Conservation (phyloP, 805 yeast species). For the Tetrapisispora arboricola region DNA sequence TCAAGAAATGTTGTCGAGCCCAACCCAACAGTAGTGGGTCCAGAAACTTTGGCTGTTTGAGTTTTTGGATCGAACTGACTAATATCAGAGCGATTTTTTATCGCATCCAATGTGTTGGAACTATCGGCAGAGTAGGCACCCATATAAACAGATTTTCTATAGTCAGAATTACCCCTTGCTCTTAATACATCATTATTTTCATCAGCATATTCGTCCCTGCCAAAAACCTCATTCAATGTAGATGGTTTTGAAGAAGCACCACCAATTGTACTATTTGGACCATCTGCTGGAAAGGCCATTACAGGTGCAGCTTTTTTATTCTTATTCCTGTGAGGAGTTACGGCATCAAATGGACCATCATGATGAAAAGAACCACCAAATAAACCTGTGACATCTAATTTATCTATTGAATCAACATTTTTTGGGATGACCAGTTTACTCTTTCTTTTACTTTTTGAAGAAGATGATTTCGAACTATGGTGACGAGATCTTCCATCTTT, state of each 20-base stretch:
- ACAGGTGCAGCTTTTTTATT: constrained; percentile 80
- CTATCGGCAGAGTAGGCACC: constrained; percentile 3
- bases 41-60: constrained; percentile 70
- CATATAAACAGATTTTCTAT: constrained; percentile 4
- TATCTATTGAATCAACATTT: constrained; percentile 88
- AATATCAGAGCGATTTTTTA: constrained; percentile 39
- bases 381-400: constrained; percentile 90
- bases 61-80: constrained; percentile 61
- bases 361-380: constrained; percentile 96
- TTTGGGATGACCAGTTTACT: constrained; percentile 40
- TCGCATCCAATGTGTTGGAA: constrained; percentile 29
- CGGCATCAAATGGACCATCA: constrained; percentile 98
- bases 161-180: constrained; percentile 2
- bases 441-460: constrained; percentile 44
- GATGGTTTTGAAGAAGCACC: constrained; percentile 41
- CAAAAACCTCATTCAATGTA: constrained; percentile 67
- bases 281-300: constrained; percentile 89
- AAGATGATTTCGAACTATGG: constrained; percentile 8
- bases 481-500: constrained; percentile 12
- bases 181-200: constrained; percentile 37
- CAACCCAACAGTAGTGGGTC: constrained; percentile 74
- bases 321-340: constrained; percentile 93
- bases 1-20: constrained; percentile 90
- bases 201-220: constrained; percentile 43
- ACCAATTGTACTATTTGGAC: constrained; percentile 51